Base-by-base conservation (phyloP, 2,329 filamentous ascomycete species). In the Canariomyces notabilis region DNA sequence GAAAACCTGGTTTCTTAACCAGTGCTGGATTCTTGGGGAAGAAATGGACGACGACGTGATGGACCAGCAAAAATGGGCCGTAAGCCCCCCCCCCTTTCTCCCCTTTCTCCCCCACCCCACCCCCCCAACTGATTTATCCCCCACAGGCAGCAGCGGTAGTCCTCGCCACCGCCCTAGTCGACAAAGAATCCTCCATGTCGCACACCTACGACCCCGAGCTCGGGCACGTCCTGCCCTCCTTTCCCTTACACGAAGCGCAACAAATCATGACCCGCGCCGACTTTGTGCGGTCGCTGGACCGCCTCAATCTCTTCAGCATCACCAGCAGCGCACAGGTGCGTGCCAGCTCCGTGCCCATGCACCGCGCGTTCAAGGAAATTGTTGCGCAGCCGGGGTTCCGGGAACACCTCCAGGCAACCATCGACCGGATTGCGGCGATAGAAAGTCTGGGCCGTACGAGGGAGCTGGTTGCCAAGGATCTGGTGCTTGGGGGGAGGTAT, bases 211-310 rank as follows among this genome's bases (percentile, higher is more conserved):
- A 89, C 63, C 67, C 74, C 0, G 70, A 82, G 12, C 66, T 64
- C 8, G 87, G 87, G 26, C 87, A 95, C 61, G 73, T 88, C 22
- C 76, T 97, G 4, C 89, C 93, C 0, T 79, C 87, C 33, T 85
- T 89, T 52, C 81, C 87, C 0, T 80, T 95, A 45, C 88, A 95
- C 63, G 77, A 85, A 56, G 88, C 89, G 0, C 85, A 91, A 52
- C 78, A 96, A 66, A 85, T 96, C 63, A 96, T 96, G 91, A 97
- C 93, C 12, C 79, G 93, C 43, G 85, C 89, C 49, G 93, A 98
- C 66, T 98, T 97, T 64, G 90, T 97, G 59, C 83, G 93, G 56
- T 77, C 82, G 50, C 90, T 97, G 62, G 93, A 98, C 68, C 87
- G 93, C 54, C 79, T 93, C 50, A 97, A 97, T 63, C 80, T 98